A percentile compares a stretch with the other conserved stretches of the same genome.
Evolutionary conservation across 139 green algal species (phyloP).

Genomic region (Pseudopediastrum boryanum): DNA sequence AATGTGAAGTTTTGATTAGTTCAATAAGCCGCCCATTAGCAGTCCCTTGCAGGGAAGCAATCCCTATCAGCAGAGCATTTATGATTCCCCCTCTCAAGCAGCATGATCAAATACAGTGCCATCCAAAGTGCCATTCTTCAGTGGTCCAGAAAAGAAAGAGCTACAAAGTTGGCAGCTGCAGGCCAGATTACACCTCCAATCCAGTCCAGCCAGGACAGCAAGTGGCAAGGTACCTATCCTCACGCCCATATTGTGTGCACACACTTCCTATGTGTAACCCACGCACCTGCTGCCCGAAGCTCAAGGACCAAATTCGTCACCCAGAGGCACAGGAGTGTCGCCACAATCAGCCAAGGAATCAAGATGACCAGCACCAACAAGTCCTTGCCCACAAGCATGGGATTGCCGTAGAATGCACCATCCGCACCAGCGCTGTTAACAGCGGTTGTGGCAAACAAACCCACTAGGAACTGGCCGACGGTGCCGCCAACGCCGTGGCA

Average conservation of each 20-base stretch:
- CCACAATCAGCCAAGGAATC: not conserved
- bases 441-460: not conserved
- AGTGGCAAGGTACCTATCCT: no score
- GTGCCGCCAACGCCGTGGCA: not conserved
- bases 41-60: no score
- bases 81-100: no score
- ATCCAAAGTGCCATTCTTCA: no score
- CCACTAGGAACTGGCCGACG: not conserved
- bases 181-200: no score
- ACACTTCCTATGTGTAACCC: not conserved
- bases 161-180: no score
- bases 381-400: not conserved
- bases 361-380: not conserved
- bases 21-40: no score
- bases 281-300: not conserved
- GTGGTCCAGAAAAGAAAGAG: not conserved
- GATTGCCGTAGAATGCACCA: not conserved
- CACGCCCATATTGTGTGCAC: not conserved
- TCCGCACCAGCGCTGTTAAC: not conserved
- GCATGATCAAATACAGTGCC: no score
- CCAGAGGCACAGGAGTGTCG: not conserved
- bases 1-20: no score
- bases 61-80: no score
- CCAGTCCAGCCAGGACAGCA: no score
- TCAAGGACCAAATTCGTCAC: conserved; percentile 2